These are phyloP conservation scores for Singerocomus inundabilis DNA, from an alignment of 1,284 basidiomycete genomes.

Conservation along the genomic window DNA sequence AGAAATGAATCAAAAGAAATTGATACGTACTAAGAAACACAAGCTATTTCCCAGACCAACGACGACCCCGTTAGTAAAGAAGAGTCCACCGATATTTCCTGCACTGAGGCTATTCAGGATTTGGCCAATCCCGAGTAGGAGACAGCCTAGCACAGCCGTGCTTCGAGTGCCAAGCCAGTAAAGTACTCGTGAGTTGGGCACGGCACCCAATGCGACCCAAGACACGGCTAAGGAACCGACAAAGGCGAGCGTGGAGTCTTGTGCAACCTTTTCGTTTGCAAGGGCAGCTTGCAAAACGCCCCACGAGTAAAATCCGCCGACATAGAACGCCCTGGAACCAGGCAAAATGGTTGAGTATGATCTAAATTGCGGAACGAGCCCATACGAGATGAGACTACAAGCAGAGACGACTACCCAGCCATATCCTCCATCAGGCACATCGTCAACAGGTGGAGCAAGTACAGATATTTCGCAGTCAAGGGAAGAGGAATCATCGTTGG, in stretches of 20 bases:
- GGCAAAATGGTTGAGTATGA: background rate
- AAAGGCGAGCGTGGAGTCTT: slow-evolving; percentile 30
- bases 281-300: slow-evolving; percentile 32
- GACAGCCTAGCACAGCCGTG: slow-evolving; percentile 26
- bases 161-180: slow-evolving; percentile 27
- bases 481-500: background rate
- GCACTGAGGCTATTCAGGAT: slow-evolving; percentile 31
- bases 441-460: slow-evolving; percentile 1
- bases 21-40: slow-evolving; percentile 23
- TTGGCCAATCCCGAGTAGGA: slow-evolving; percentile 26
- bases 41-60: slow-evolving; percentile 21
- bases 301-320: slow-evolving; percentile 32
- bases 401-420: slow-evolving; percentile 22
- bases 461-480: background rate
- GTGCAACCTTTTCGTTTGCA: slow-evolving; percentile 22
- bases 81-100: slow-evolving; percentile 26
- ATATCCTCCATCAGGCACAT: slow-evolving; percentile 25
- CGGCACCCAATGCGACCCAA: slow-evolving; percentile 29
- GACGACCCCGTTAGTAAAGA: slow-evolving; percentile 31
- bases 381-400: slow-evolving; percentile 26
- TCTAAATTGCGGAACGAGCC: background rate
- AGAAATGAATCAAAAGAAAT: background rate
- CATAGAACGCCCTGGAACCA: slow-evolving; percentile 22
- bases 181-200: slow-evolving; percentile 31
- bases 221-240: slow-evolving; percentile 32